These are phyloP conservation scores for Exophiala sideris DNA, from an alignment of 2,329 filamentous ascomycete genomes.

Conservation along the genomic window DNA sequence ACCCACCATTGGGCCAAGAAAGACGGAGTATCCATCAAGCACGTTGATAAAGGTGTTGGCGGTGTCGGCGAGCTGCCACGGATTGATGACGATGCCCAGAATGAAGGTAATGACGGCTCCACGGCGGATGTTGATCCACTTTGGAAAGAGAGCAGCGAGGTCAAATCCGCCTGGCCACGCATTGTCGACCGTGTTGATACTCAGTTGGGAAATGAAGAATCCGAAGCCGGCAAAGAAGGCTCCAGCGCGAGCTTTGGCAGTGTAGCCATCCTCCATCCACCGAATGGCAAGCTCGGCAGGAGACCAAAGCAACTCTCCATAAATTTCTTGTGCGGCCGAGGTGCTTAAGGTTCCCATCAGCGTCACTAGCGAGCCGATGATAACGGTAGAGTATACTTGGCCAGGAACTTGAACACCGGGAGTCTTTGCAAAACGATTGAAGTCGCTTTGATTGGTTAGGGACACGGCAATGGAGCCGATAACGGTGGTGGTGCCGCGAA, in stretches of 20 bases:
- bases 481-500: constrained; percentile 36
- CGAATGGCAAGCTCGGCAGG: constrained; percentile 37
- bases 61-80: constrained; percentile 37
- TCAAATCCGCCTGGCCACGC: neutral
- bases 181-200: neutral
- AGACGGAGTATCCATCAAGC: constrained; percentile 32
- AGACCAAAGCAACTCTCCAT: constrained; percentile 13
- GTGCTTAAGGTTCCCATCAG: constrained; percentile 9
- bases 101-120: constrained; percentile 21
- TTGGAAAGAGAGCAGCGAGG: constrained; percentile 37
- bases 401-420: constrained; percentile 33
- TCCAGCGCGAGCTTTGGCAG: neutral
- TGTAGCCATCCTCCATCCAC: constrained; percentile 26
- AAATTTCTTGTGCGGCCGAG: constrained; percentile 14
- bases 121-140: constrained; percentile 25
- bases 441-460: constrained; percentile 46
- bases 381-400: constrained; percentile 37
- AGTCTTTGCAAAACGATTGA: constrained; percentile 50
- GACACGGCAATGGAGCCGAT: constrained; percentile 45
- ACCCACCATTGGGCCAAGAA: constrained; percentile 27
- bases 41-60: constrained; percentile 40
- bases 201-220: neutral
- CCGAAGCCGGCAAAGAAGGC: neutral
- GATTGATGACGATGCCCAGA: constrained; percentile 41
- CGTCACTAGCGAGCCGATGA: constrained; percentile 39